Conservation (phyloP, 148 eudicot species). For the Polygonum aviculare region DNA sequence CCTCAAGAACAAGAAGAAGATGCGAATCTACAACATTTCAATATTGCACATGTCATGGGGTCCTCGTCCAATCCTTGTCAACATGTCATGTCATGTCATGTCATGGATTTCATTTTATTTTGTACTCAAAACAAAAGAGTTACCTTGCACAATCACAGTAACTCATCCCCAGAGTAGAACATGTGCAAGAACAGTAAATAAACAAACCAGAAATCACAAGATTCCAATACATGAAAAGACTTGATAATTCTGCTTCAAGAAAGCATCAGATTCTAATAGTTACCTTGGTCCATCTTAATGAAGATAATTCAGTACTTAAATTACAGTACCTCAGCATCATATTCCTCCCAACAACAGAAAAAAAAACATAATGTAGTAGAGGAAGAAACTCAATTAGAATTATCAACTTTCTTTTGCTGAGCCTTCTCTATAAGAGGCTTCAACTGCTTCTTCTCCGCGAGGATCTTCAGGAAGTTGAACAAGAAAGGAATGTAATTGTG, state of each 20-base stretch:
- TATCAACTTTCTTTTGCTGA: slow-evolving; percentile 67
- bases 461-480: slow-evolving; percentile 89
- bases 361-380: not conserved
- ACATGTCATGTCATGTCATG: not conserved
- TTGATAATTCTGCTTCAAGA: not conserved
- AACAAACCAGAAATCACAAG: not conserved
- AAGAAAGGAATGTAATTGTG: slow-evolving; percentile 92
- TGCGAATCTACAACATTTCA: not conserved
- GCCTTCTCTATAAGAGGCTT: slow-evolving; percentile 94
- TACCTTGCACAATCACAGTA: too few relatives aligned
- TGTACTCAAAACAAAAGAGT: too few relatives aligned
- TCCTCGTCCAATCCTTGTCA: not conserved
- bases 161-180: not conserved
- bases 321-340: slow-evolving; percentile 1
- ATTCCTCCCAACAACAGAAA: not conserved
- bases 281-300: not conserved
- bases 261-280: not conserved
- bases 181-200: not conserved
- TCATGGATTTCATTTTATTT: not conserved
- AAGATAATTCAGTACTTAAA: not conserved
- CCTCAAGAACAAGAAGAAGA: too few relatives aligned
- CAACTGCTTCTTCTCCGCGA: slow-evolving; percentile 96
- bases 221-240: not conserved
- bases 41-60: not conserved
- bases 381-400: not conserved